Evolutionary conservation across 2,329 filamentous ascomycete genomes (phyloP).

Genomic region (Botrytis sinoallii): DNA sequence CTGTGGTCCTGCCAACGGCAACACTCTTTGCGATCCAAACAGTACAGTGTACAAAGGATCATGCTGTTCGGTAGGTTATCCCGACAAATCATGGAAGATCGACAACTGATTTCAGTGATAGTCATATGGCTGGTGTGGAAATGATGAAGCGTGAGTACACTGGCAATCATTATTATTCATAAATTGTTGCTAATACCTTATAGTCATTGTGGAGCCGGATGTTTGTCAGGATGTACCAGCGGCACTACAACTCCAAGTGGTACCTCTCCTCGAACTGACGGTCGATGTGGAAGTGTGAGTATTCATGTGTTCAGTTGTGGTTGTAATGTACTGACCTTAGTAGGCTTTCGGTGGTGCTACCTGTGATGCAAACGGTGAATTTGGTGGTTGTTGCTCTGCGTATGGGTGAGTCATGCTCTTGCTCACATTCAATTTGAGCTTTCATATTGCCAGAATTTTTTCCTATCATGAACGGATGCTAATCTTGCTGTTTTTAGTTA

Average conservation of each 20-base stretch:
- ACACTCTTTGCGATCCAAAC: slow-evolving; percentile 41
- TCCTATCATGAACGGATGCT: slow-evolving; percentile 12
- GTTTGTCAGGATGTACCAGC: slow-evolving; percentile 41
- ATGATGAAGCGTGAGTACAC: slow-evolving; percentile 36
- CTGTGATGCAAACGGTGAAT: slow-evolving; percentile 33
- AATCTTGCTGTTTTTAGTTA: slow-evolving; percentile 31
- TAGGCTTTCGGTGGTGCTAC: slow-evolving; percentile 31
- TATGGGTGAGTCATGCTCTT: slow-evolving; percentile 31
- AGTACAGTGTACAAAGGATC: slow-evolving; percentile 45
- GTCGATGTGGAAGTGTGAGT: slow-evolving; percentile 33
- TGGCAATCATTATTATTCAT: background rate
- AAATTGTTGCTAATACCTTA: slow-evolving; percentile 12
- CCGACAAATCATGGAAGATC: background rate
- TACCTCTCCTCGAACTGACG: slow-evolving; percentile 29
- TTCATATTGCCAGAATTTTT: background rate
- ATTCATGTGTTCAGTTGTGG: too few relatives aligned
- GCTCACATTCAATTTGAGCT: background rate
- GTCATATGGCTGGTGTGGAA: slow-evolving; percentile 43
- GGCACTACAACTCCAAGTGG: slow-evolving; percentile 23
- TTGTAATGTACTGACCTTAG: background rate
- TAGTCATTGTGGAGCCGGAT: slow-evolving; percentile 40
- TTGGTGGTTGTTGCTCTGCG: slow-evolving; percentile 36
- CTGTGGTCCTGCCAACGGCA: slow-evolving; percentile 37
- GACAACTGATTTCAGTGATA: slow-evolving; percentile 21
- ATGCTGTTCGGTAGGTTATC: slow-evolving; percentile 42